A percentile compares a stretch with the other conserved stretches of the same genome.
These are phyloP conservation scores for Escovopsis sp. DNA, from an alignment of 2,329 filamentous ascomycete genomes.

Conservation along the genomic window DNA sequence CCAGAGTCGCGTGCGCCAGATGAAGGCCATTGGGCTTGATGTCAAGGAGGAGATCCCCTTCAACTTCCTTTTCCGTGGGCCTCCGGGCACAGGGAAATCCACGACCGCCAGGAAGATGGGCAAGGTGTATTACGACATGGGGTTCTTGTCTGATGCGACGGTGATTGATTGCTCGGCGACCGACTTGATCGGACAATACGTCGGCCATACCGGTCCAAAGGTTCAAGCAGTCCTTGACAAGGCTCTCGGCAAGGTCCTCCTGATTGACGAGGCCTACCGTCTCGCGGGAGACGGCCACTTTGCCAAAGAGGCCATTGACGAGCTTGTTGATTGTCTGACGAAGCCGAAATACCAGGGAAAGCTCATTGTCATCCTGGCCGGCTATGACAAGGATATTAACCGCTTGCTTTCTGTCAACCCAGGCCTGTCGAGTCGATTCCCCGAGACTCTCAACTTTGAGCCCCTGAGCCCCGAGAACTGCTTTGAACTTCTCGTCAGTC, in stretches of 20 bases:
- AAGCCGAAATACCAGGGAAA: slow-evolving; percentile 44
- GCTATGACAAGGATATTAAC: slow-evolving; percentile 54
- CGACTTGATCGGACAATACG: slow-evolving; percentile 52
- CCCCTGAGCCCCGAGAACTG: slow-evolving; percentile 29
- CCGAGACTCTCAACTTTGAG: slow-evolving; percentile 43
- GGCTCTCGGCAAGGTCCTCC: slow-evolving; percentile 50
- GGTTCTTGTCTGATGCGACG: slow-evolving; percentile 43
- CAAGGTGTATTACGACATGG: slow-evolving; percentile 61
- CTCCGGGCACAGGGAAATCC: slow-evolving; percentile 58
- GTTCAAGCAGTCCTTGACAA: slow-evolving; percentile 42
- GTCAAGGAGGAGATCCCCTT: slow-evolving; percentile 38
- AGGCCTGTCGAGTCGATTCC: slow-evolving; percentile 50
- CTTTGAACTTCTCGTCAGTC: slow-evolving; percentile 15
- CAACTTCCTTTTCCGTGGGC: slow-evolving; percentile 53
- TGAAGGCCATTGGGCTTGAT: slow-evolving; percentile 14
- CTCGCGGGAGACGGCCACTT: slow-evolving; percentile 37
- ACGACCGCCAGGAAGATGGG: slow-evolving; percentile 61
- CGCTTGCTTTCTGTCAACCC: slow-evolving; percentile 44
- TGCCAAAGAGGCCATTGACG: slow-evolving; percentile 40
- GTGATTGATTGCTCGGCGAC: slow-evolving; percentile 54
- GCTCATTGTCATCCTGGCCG: slow-evolving; percentile 53
- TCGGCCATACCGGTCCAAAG: slow-evolving; percentile 57
- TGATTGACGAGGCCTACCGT: slow-evolving; percentile 61
- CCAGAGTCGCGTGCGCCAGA: slow-evolving; percentile 27
- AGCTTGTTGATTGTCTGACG: slow-evolving; percentile 35